phyloP scores from a whole-genome alignment of 805 yeast genomes.

The Priceomyces medius region DNA sequence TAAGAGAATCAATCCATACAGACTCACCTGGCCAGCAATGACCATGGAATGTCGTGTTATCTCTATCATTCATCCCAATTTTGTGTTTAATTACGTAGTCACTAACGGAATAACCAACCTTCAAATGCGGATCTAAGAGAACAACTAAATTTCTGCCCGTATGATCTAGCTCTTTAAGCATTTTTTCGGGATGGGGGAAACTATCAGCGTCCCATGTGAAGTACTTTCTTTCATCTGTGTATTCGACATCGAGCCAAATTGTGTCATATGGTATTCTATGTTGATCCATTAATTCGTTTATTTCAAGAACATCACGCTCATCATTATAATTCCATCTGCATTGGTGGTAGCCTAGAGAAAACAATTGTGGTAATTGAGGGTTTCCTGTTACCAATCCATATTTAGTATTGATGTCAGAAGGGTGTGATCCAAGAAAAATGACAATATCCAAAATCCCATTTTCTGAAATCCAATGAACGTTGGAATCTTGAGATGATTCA shows the following conservation, averaged over 20 bases:
- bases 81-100: slow-evolving; percentile 43
- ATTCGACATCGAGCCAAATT: slow-evolving; percentile 94
- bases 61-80: slow-evolving; percentile 47
- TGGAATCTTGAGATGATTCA: slow-evolving; percentile 24
- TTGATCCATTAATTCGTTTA: slow-evolving; percentile 68
- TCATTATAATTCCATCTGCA: slow-evolving; percentile 97
- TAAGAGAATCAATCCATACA: slow-evolving; percentile 85
- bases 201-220: slow-evolving; percentile 82
- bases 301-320: slow-evolving; percentile 77
- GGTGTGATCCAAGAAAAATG: slow-evolving; percentile 59
- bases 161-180: slow-evolving; percentile 63
- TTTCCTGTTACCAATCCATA: slow-evolving; percentile 75
- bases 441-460: slow-evolving; percentile 79
- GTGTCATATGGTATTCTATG: slow-evolving; percentile 80
- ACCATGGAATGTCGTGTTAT: slow-evolving; percentile 61
- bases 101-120: slow-evolving; percentile 66
- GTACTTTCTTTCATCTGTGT: slow-evolving; percentile 80
- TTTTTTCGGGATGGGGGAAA: slow-evolving; percentile 71
- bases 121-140: slow-evolving; percentile 90
- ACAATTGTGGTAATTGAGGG: slow-evolving; percentile 68
- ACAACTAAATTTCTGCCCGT: slow-evolving; percentile 81
- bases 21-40: slow-evolving; percentile 99
- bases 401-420: slow-evolving; percentile 52
- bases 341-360: slow-evolving; percentile 89
- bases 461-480: slow-evolving; percentile 93